A percentile compares a stretch with the other conserved stretches of the same genome.
Conservation (phyloP, 2,329 filamentous ascomycete genomes). For the Colletotrichum destructivum region DNA sequence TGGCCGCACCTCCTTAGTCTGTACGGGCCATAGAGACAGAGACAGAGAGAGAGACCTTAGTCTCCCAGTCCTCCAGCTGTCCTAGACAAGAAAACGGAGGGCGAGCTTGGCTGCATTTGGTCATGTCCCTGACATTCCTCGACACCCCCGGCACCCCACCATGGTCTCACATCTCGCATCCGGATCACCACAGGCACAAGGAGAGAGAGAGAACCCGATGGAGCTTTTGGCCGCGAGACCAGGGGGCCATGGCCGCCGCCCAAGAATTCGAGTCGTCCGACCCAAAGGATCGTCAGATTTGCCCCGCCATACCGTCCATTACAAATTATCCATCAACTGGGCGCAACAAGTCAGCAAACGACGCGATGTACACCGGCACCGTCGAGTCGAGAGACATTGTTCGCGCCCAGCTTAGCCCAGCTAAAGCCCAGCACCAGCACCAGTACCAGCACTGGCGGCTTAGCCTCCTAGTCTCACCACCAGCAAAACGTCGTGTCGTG, state of each 20-base stretch:
- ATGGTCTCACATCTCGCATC: conserved; percentile 28
- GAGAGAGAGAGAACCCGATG: not conserved
- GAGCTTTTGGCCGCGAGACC: not conserved
- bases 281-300: conserved; percentile 34
- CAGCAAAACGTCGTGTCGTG: conserved; percentile 24
- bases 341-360: not conserved
- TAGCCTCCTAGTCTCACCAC: conserved; percentile 46
- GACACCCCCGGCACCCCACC: conserved; percentile 9
- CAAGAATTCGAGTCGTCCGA: conserved; percentile 18
- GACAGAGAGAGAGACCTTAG: not conserved
- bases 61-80: not conserved
- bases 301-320: conserved; percentile 24
- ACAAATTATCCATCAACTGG: no score
- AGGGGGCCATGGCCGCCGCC: not conserved
- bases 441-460: not conserved
- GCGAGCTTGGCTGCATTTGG: conserved; percentile 21
- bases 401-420: not conserved
- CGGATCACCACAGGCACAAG: conserved; percentile 27
- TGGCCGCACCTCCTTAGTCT: not conserved
- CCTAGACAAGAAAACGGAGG: conserved; percentile 6
- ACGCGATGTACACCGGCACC: not conserved
- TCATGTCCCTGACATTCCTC: conserved; percentile 26
- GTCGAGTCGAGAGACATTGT: no score
- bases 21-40: not conserved
- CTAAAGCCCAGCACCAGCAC: no score